These are phyloP conservation scores for Chlorociboria aeruginascens DNA, from an alignment of 495 filamentous ascomycete genomes.

Conservation along the genomic window DNA sequence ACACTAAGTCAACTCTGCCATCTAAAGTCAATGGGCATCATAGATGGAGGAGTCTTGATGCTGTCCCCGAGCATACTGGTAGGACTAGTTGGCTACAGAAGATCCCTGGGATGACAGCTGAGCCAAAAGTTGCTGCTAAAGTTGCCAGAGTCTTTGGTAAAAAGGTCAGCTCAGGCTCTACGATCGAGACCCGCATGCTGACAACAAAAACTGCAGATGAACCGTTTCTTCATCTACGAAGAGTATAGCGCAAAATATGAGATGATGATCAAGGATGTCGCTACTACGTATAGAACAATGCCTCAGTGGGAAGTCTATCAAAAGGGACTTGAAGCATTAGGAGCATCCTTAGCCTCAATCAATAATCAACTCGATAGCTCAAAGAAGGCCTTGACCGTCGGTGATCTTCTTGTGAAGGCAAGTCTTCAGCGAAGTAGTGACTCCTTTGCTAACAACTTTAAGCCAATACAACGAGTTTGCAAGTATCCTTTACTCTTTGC, in stretches of 20 bases:
- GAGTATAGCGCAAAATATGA: slow-evolving; percentile 84
- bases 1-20: slow-evolving; percentile 10
- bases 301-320: slow-evolving; percentile 74
- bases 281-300: slow-evolving; percentile 52
- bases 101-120: slow-evolving; percentile 44
- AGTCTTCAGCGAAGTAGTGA: neutral
- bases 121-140: slow-evolving; percentile 57
- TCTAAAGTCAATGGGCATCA: slow-evolving; percentile 24
- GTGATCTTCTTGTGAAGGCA: slow-evolving; percentile 88
- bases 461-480: slow-evolving; percentile 92
- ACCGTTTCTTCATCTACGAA: slow-evolving; percentile 73
- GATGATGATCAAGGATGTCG: slow-evolving; percentile 63
- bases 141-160: slow-evolving; percentile 69
- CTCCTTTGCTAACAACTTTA: slow-evolving; percentile 13
- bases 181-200: slow-evolving; percentile 1
- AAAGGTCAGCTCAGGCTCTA: slow-evolving; percentile 38
- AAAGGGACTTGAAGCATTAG: slow-evolving; percentile 76
- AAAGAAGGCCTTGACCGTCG: slow-evolving; percentile 62
- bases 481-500: slow-evolving; percentile 83
- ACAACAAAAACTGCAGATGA: slow-evolving; percentile 39
- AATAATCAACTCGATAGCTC: slow-evolving; percentile 47
- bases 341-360: slow-evolving; percentile 59
- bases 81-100: slow-evolving; percentile 30
- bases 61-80: slow-evolving; percentile 38
- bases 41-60: slow-evolving; percentile 49